phyloP scores from a whole-genome alignment of 177 flowering plant genomes.

The Tripterygium wilfordii region DNA sequence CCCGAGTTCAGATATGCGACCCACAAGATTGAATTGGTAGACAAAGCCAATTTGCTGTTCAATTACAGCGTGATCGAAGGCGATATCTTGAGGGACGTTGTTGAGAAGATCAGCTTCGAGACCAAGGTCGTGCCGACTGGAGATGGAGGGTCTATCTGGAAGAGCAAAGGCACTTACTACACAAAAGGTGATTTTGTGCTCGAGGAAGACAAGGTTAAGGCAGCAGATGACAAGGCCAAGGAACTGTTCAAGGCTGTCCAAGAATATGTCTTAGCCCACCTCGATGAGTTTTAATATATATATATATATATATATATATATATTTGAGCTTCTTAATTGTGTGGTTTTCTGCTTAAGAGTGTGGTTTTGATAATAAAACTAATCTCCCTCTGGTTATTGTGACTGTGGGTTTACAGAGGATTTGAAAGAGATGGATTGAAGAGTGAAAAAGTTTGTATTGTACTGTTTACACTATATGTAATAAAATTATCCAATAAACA shows the following conservation, averaged over 20 bases:
- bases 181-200: conserved; percentile 8
- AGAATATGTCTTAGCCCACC: conserved; percentile 18
- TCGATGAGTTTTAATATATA: conserved; percentile 8
- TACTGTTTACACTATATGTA: no score
- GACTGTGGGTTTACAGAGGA: conserved; percentile 12
- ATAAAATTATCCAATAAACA: no score
- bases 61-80: conserved; percentile 16
- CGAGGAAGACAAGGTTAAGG: conserved; percentile 25
- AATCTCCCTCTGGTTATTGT: background rate
- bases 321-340: background rate
- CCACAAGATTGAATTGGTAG: conserved; percentile 14
- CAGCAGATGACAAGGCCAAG: conserved; percentile 9
- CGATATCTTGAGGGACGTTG: conserved; percentile 10
- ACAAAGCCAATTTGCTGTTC: conserved; percentile 4
- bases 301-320: no score
- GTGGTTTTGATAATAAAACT: no score
- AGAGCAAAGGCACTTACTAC: conserved; percentile 2
- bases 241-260: conserved; percentile 15
- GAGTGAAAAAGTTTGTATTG: no score
- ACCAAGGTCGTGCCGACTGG: conserved; percentile 14
- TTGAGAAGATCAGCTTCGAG: conserved; percentile 22
- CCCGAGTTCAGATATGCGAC: conserved; percentile 14
- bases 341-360: background rate
- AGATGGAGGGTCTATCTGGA: conserved; percentile 17
- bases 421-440: no score